Evolutionary conservation across 345 rosid species (phyloP), one percentile per base, ranked within the genome.

Genomic region (Pugionium cornutum): DNA sequence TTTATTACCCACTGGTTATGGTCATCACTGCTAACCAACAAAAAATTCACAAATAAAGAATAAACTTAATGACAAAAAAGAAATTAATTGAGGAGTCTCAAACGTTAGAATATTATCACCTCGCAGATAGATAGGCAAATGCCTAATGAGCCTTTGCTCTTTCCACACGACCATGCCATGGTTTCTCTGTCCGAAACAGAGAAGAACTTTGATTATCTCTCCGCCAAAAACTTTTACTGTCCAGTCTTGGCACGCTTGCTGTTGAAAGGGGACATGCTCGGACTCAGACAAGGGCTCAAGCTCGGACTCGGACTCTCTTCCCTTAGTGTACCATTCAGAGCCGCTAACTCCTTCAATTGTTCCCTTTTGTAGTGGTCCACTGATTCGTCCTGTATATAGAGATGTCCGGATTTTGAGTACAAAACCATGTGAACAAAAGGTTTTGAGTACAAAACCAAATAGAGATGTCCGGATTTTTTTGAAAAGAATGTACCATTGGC

Each of bases 211-310:
- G 49, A 62, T 54, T 56, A 53, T 62, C 68, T 53, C 54, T 56
- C 53, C 4, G 41, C 62, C 8, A 9, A 1, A 35, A 11, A 33
- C 7, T 51, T 28, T 77, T 53, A 87, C 78, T 82, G 84, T 73
- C 88, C 98, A 4, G 92, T 92, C 86, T 92, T 92, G 54, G 97
- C 94, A 5, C 97, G 88, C 73, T 92, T 89, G 52, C 74, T 82
- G 74, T 86, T 88, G 66, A 89, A 88, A n/a, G 97, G 98, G 0
- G 97, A 89, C 91, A 88, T 86, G 80, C 97, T 86, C 0, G 92
- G 91, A 64, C 89, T 92, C 87, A 86, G 79, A 67, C 96, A 82
- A 4, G 97, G 94, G 72, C 96, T 92, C 87, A 89, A 86, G 70
- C 96, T 86, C 79, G 84, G 87, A 49, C 94, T 81, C 0, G 89